Conservation (phyloP, 1,284 basidiomycete genomes). For the Papiliotrema fonsecae region DNA sequence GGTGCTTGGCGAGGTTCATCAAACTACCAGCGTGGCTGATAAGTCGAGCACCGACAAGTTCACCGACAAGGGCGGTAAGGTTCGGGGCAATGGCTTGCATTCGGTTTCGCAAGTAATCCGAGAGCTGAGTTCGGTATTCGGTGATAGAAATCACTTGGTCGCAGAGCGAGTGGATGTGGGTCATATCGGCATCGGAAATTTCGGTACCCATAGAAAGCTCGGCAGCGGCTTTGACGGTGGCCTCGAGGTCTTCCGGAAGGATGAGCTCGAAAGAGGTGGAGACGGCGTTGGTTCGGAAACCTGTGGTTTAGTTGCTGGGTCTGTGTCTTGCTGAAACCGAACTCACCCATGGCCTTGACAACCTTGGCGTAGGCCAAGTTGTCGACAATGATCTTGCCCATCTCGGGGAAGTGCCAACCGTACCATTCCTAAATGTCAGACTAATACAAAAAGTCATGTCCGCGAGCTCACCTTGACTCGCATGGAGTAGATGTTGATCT, state of each 20-base stretch:
- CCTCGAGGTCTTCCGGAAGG: conserved; percentile 92
- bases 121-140: conserved; percentile 86
- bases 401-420: conserved; percentile 99
- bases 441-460: conserved; percentile 8
- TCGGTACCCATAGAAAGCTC: conserved; percentile 99
- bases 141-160: conserved; percentile 97
- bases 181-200: conserved; percentile 91
- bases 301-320: conserved; percentile 42
- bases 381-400: conserved; percentile 96
- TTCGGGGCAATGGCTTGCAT: conserved; percentile 98
- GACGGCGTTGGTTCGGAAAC: conserved; percentile 88
- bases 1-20: conserved; percentile 90
- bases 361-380: conserved; percentile 95
- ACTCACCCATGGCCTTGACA: conserved; percentile 74
- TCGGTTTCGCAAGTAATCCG: conserved; percentile 91
- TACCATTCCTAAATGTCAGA: conserved; percentile 82
- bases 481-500: conserved; percentile 99
- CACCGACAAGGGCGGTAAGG: conserved; percentile 89
- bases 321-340: neutral
- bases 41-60: conserved; percentile 90
- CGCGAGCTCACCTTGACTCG: conserved; percentile 74
- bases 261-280: conserved; percentile 81
- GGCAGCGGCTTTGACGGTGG: conserved; percentile 82
- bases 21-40: conserved; percentile 96
- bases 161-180: conserved; percentile 89